Percentiles rank a stretch among this genome's conserved stretches.
These are phyloP conservation scores for Mycosphaerella sp. DNA, from an alignment of 2,329 filamentous ascomycete species.

Conservation along the genomic window DNA sequence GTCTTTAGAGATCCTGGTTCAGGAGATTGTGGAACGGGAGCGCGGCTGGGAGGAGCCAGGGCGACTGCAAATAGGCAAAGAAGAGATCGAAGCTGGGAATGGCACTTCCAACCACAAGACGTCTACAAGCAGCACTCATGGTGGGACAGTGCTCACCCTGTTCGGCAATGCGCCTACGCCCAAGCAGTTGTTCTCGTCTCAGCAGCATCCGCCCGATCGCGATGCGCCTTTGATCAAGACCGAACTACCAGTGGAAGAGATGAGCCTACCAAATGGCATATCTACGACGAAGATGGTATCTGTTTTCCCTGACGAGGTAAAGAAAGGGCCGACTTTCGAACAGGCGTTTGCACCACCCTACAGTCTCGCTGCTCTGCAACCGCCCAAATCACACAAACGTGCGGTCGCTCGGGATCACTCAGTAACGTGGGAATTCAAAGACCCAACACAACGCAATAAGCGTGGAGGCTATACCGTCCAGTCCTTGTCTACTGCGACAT, in stretches of 20 bases:
- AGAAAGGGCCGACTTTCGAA: slow-evolving; percentile 59
- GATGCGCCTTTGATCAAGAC: slow-evolving; percentile 22
- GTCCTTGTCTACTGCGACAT: slow-evolving; percentile 60
- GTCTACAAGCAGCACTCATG: slow-evolving; percentile 24
- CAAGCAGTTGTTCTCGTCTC: slow-evolving; percentile 78
- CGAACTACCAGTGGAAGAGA: slow-evolving; percentile 51
- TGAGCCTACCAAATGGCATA: slow-evolving; percentile 67
- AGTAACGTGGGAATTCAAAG: slow-evolving; percentile 43
- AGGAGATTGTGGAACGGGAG: slow-evolving; percentile 30
- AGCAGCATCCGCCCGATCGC: slow-evolving; percentile 45
- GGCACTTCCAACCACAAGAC: slow-evolving; percentile 13
- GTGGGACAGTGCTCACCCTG: slow-evolving; percentile 64
- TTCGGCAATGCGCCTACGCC: slow-evolving; percentile 68
- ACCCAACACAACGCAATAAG: slow-evolving; percentile 30
- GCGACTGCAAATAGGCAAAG: slow-evolving; percentile 16
- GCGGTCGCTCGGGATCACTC: slow-evolving; percentile 54
- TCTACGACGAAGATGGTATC: slow-evolving; percentile 61
- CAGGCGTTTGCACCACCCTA: slow-evolving; percentile 67
- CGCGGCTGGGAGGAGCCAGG: slow-evolving; percentile 13
- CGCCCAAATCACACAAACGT: slow-evolving; percentile 61
- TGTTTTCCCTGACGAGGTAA: slow-evolving; percentile 39
- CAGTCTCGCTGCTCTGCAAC: slow-evolving; percentile 59
- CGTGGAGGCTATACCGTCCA: slow-evolving; percentile 59
- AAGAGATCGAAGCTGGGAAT: slow-evolving; percentile 3
- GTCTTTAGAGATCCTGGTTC: slow-evolving; percentile 27